These are phyloP conservation scores for Ceratocystiopsis sp. DNA, from an alignment of 2,329 filamentous ascomycete species.

Conservation along the genomic window DNA sequence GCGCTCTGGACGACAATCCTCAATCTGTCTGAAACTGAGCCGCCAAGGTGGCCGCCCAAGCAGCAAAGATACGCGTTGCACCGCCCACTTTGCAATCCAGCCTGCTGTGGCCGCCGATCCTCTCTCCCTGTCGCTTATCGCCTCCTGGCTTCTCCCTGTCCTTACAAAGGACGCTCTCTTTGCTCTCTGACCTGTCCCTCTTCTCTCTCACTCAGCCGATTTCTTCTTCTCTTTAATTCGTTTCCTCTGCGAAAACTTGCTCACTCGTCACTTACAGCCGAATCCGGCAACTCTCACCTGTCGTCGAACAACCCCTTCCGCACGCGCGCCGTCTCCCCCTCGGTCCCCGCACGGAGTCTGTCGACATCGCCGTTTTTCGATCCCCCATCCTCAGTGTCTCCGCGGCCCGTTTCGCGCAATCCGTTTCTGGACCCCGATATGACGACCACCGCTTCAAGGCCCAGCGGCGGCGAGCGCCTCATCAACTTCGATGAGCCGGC, in stretches of 20 bases:
- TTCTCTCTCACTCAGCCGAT: background rate
- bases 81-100: too few relatives aligned
- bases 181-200: background rate
- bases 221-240: conserved; percentile 8
- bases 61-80: too few relatives aligned
- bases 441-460: background rate
- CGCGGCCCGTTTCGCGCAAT: conserved; percentile 6
- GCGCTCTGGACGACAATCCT: too few relatives aligned
- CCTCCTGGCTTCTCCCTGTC: too few relatives aligned
- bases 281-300: conserved; percentile 9
- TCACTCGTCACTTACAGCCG: conserved; percentile 6
- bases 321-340: conserved; percentile 3
- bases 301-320: conserved; percentile 7
- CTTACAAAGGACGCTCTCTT: background rate
- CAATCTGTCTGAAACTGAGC: background rate
- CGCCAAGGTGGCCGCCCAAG: too few relatives aligned
- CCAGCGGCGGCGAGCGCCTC: conserved; percentile 1
- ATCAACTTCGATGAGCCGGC: conserved; percentile 3
- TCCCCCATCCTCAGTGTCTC: background rate
- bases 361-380: conserved; percentile 5
- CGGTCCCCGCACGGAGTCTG: background rate
- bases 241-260: conserved; percentile 7
- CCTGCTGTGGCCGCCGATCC: too few relatives aligned
- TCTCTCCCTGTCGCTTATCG: too few relatives aligned
- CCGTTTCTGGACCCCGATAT: conserved; percentile 5